Evolutionary conservation across 192 early-diverging fungal species (phyloP).

Genomic region (Lobosporangium transversale): DNA sequence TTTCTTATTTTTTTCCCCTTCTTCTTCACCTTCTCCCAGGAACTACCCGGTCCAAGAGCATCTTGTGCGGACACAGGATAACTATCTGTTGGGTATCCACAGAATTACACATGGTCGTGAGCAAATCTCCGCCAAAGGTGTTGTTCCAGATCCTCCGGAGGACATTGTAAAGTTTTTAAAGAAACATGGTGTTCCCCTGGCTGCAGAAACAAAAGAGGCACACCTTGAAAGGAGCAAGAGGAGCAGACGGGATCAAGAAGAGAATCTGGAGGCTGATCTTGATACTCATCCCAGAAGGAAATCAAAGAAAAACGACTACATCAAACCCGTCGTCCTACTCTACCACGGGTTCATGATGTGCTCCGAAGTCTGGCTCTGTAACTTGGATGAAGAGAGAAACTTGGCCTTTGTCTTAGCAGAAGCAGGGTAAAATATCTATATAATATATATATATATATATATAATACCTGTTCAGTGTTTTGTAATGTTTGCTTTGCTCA

Average conservation of each 20-base stretch:
- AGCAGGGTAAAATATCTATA: constrained; percentile 60
- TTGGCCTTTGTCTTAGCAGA: constrained; percentile 88
- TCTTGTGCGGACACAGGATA: constrained; percentile 84
- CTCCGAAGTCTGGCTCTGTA: constrained; percentile 92
- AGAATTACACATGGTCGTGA: constrained; percentile 70
- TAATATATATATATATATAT: background rate
- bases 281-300: constrained; percentile 2
- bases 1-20: background rate
- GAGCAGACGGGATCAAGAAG: constrained; percentile 25
- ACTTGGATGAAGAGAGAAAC: constrained; percentile 76
- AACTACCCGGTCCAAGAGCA: constrained; percentile 88
- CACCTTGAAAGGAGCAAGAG: constrained; percentile 1
- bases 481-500: too few relatives aligned
- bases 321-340: constrained; percentile 88
- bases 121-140: constrained; percentile 6
- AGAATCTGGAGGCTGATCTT: constrained; percentile 40
- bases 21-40: constrained; percentile 55
- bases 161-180: constrained; percentile 41
- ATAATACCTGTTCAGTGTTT: too few relatives aligned
- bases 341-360: constrained; percentile 97
- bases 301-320: constrained; percentile 36
- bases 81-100: constrained; percentile 86
- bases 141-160: constrained; percentile 15
- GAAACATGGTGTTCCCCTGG: constrained; percentile 45
- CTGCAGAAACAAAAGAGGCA: constrained; percentile 43